Evolutionary conservation across 225 moss, liverwort and hornwort species (phyloP), one percentile per base, ranked within the genome.

Genomic region (Sphagnum contortum): DNA sequence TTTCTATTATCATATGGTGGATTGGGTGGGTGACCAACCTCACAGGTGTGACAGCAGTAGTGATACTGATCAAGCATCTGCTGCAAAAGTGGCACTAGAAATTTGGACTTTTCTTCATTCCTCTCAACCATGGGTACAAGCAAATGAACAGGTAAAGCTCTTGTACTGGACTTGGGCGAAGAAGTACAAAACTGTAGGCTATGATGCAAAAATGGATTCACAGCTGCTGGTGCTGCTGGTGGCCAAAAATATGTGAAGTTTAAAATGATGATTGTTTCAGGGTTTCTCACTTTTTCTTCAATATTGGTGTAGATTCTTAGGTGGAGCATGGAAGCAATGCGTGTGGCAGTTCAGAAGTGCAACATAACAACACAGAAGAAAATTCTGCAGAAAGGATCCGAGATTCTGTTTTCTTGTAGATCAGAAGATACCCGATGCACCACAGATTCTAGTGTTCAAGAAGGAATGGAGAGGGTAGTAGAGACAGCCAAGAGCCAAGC

Each of bases 291-390:
- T 6, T 54, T 60, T 10, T 50, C 6, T 47, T 52, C 47, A 48
- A 9, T 4, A 47, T 1, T 2, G 57, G 46, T 64, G 50, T 77
- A 93, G 90, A 76, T 90, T 64, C 70, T 90, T 14, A 65, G 70
- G 9, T 77, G 82, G 72, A 67, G 86, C 75, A 74, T 84, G 77
- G 70, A 72, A 66, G 69, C 75, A 48, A 75, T 88, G 62, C 79
- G 90, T 55, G 80, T 71, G 64, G 78, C 81, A 46, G 70, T 90
- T 63, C 72, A 80, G 69, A 76, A 69, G 59, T 90, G 88, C 63
- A 68, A 76, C 2, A 73, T 80, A 52, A 50, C 48, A 61, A 9
- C 66, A 57, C 90, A 94, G 55, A 60, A 64, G 53, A 52, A 84
- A 63, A 79, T 88, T 68, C 59, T 90, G 49, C 67, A 71, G 4